Evolutionary conservation across 2,329 filamentous ascomycete species (phyloP).

Genomic region (Colletotrichum sojae): DNA sequence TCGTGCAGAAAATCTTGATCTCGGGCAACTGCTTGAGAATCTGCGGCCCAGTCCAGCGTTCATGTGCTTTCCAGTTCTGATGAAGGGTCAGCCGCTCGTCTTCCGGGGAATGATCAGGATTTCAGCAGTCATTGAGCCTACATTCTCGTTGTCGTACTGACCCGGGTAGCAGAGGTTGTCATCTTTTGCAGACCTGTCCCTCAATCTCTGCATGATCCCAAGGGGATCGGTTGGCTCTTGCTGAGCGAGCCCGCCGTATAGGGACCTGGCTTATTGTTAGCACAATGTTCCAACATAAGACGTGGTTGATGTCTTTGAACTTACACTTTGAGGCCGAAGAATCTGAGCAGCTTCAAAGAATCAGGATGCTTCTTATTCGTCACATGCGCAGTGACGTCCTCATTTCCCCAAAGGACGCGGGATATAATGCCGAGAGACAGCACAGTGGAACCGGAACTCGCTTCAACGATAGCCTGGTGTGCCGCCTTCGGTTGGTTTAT

Average conservation of each 20-base stretch:
- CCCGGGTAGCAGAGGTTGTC: constrained; percentile 49
- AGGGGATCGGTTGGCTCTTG: constrained; percentile 50
- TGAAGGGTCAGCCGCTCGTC: not conserved
- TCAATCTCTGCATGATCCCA: constrained; percentile 50
- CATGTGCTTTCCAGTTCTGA: constrained; percentile 43
- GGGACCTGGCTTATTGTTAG: constrained; percentile 42
- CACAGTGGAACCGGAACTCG: constrained; percentile 33
- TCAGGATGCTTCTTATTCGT: constrained; percentile 62
- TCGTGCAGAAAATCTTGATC: constrained; percentile 26
- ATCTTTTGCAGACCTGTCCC: constrained; percentile 45
- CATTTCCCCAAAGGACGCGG: constrained; percentile 54
- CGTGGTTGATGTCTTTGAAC: not conserved
- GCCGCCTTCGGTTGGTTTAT: not conserved
- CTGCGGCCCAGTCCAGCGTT: constrained; percentile 42
- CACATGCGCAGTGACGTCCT: constrained; percentile 59
- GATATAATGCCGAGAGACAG: constrained; percentile 48
- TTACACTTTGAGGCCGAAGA: constrained; percentile 46
- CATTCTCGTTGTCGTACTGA: constrained; percentile 53
- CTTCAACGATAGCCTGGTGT: constrained; percentile 17
- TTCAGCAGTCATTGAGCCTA: constrained; percentile 13
- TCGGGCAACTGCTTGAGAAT: constrained; percentile 26
- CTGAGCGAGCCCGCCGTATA: constrained; percentile 52
- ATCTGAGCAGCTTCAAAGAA: constrained; percentile 50
- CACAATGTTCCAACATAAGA: no score
- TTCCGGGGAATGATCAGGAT: no score